phyloP scores from a whole-genome alignment of 768 basidiomycete genomes.

The Mycena floridula region DNA sequence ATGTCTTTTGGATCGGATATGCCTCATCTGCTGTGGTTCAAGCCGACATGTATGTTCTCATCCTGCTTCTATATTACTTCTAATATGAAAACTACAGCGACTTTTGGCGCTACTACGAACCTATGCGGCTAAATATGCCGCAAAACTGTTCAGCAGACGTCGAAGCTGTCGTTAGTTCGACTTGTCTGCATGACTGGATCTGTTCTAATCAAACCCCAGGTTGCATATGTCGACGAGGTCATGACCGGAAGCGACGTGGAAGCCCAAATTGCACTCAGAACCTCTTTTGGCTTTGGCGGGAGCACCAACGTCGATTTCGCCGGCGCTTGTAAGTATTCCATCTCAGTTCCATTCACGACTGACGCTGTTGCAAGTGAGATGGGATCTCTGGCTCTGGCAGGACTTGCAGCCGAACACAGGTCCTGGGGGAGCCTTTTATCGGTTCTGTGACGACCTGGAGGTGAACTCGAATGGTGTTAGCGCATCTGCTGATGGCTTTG shows the following conservation, averaged over 20 bases:
- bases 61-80: neutral
- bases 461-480: conserved; percentile 41
- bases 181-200: too few relatives aligned
- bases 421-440: conserved; percentile 39
- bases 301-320: conserved; percentile 62
- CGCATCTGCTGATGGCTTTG: conserved; percentile 51
- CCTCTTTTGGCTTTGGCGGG: conserved; percentile 49
- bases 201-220: too few relatives aligned
- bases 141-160: conserved; percentile 71
- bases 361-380: conserved; percentile 43
- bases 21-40: conserved; percentile 63
- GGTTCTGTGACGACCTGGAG: conserved; percentile 64
- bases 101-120: conserved; percentile 72
- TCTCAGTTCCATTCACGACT: conserved; percentile 22
- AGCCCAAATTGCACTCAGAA: conserved; percentile 50
- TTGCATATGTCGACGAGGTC: conserved; percentile 54
- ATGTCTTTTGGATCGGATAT: conserved; percentile 61
- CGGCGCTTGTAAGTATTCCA: conserved; percentile 24
- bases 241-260: conserved; percentile 36
- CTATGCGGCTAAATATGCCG: conserved; percentile 63
- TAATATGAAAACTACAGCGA: conserved; percentile 25
- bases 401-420: conserved; percentile 45
- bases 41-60: conserved; percentile 40
- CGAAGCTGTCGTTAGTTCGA: conserved; percentile 52
- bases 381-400: conserved; percentile 69